Evolutionary conservation across 2,329 filamentous ascomycete species (phyloP), one percentile per base, ranked within the genome.

Genomic region (Apiospora aurea): DNA sequence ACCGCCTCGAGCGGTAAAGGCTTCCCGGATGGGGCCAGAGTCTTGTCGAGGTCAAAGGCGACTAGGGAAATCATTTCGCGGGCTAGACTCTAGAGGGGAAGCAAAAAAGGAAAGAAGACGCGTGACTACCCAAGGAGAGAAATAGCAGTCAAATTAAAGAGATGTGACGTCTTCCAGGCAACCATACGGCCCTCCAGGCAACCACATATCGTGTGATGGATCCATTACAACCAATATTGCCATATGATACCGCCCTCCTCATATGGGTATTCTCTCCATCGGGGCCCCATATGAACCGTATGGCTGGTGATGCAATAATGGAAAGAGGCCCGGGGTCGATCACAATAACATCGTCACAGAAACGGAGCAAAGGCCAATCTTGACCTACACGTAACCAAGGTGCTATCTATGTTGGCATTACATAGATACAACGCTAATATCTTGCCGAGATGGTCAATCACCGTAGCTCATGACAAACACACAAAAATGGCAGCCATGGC

Each of bases 21-120:
- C 73, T 82, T 80, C 74, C 82, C 82, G 77, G 79, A 81, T 72
- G 78, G 74, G 69, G 80, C 81, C 18, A 82, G 79, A 8, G 80
- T 82, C 67, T 80, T 81, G 71, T 82, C 81, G 64, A 82, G 79
- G 70, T 82, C 81, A 70, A 82, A 82, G 26, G 80, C 81, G 46
- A 82, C 78, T 66, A 82, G 78, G 24, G 75, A 73, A 69, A 81
- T 80, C 38, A 67, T 66, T 44, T 61, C 64, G n/a, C n/a, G n/a
- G n/a, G n/a, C n/a, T n/a, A n/a, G n/a, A n/a, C n/a, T n/a, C n/a
- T n/a, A n/a, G n/a, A n/a, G n/a, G 41, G 29, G 29, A 44, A 6
- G 14, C 18, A n/a, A 41, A 26, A 49, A 7, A 49, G 4, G 7
- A 21, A 1, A 49, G n/a, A n/a, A n/a, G 2, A 49, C n/a, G 21